These are phyloP conservation scores for Clonostachys byssicola DNA, from an alignment of 2,329 filamentous ascomycete species.

Conservation along the genomic window DNA sequence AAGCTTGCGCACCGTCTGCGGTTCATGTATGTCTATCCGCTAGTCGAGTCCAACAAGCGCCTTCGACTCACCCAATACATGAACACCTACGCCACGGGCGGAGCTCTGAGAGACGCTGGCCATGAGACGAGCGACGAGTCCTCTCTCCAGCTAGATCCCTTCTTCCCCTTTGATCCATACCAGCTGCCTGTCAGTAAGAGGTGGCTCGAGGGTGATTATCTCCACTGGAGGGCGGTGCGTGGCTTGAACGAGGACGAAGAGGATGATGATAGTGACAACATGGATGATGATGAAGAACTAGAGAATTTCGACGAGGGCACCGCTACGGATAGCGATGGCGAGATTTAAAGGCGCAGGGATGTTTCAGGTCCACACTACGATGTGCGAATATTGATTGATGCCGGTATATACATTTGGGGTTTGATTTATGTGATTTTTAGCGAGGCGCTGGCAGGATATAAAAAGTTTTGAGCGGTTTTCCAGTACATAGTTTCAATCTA, in stretches of 20 bases:
- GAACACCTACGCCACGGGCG: conserved; percentile 49
- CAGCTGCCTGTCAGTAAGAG: conserved; percentile 80
- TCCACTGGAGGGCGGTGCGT: conserved; percentile 72
- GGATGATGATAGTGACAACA: conserved; percentile 49
- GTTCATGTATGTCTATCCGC: conserved; percentile 84
- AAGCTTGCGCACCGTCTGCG: conserved; percentile 80
- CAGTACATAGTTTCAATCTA: too few species aligned
- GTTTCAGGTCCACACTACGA: conserved; percentile 1
- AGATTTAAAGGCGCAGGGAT: conserved; percentile 25
- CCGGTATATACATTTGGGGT: too few species aligned
- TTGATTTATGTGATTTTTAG: too few species aligned
- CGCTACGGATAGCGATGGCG: conserved; percentile 42
- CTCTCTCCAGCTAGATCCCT: conserved; percentile 83
- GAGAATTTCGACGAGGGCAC: conserved; percentile 41
- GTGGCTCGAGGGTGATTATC: conserved; percentile 84
- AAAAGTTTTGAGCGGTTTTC: too few species aligned
- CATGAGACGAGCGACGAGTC: conserved; percentile 57
- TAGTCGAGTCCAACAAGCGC: conserved; percentile 90
- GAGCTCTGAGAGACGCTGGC: conserved; percentile 45
- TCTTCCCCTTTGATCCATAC: conserved; percentile 98
- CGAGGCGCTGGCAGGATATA: too few species aligned
- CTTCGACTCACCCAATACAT: conserved; percentile 73
- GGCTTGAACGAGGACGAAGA: conserved; percentile 59
- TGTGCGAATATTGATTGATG: too few species aligned
- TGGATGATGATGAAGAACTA: conserved; percentile 45